A percentile compares a stretch with the other conserved stretches of the same genome.
Evolutionary conservation across 257 asterid species (phyloP).

Genomic region (Linaria vulgaris): DNA sequence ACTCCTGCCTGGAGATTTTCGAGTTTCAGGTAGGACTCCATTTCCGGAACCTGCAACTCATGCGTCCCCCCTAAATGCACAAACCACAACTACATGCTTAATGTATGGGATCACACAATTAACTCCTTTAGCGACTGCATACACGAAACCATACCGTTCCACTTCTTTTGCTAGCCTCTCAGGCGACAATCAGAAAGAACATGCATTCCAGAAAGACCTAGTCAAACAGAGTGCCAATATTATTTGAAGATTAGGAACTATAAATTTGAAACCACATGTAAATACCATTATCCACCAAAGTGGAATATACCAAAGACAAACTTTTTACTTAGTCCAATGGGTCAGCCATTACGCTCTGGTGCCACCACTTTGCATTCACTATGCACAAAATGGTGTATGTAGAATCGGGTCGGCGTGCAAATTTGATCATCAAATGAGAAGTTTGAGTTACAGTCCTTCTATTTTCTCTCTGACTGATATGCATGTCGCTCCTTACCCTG

Average conservation of each 20-base stretch:
- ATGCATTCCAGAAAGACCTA: slow-evolving; percentile 74
- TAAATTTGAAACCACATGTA: slow-evolving; percentile 84
- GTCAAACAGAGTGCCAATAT: slow-evolving; percentile 79
- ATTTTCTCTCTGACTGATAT: no score
- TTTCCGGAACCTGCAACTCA: slow-evolving; percentile 53
- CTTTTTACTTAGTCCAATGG: slow-evolving; percentile 74
- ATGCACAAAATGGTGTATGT: no score
- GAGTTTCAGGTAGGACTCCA: slow-evolving; percentile 88
- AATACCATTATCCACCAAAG: slow-evolving; percentile 87
- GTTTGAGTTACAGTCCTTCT: no score
- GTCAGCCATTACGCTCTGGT: slow-evolving; percentile 92
- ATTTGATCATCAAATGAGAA: no score
- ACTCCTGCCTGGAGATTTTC: slow-evolving; percentile 74
- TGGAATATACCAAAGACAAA: slow-evolving; percentile 50
- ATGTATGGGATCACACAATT: slow-evolving; percentile 60
- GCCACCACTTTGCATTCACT: no score
- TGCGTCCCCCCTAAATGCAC: no score
- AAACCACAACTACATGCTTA: no score
- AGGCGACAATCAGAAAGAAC: slow-evolving; percentile 61
- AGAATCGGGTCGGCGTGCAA: no score
- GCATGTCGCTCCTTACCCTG: no score
- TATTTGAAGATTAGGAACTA: slow-evolving; percentile 84
- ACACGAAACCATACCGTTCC: no score
- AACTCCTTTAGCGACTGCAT: slow-evolving; percentile 75
- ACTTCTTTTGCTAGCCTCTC: slow-evolving; percentile 76